Evolutionary conservation across 768 basidiomycete species (phyloP).

Genomic region (Naematelia encephala): DNA sequence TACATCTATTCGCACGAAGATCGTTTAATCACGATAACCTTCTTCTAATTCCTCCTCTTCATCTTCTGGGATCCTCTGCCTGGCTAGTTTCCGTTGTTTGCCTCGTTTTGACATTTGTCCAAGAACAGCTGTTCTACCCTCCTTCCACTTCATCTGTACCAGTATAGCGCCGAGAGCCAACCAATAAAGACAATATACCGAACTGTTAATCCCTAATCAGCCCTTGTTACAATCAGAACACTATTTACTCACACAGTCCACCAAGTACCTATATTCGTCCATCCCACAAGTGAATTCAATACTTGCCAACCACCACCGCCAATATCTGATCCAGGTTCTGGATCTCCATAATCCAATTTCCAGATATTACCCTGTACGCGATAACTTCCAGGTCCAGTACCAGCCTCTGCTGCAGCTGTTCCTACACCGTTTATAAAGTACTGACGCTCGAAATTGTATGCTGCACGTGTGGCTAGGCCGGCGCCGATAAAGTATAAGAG

Average conservation of each 20-base stretch:
- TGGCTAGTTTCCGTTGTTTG: conserved; percentile 13
- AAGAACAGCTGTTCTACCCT: conserved; percentile 44
- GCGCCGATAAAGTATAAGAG: conserved; percentile 85
- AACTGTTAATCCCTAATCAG: no score
- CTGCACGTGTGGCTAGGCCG: conserved; percentile 78
- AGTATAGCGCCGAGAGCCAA: conserved; percentile 66
- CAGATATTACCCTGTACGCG: conserved; percentile 74
- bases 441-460: conserved; percentile 67
- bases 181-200: conserved; percentile 88
- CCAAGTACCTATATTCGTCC: conserved; percentile 73
- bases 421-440: conserved; percentile 65
- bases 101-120: conserved; percentile 20
- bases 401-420: conserved; percentile 55
- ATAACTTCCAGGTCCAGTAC: conserved; percentile 73
- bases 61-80: neutral
- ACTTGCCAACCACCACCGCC: conserved; percentile 50
- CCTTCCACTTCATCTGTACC: conserved; percentile 53
- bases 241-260: conserved; percentile 33
- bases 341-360: conserved; percentile 58
- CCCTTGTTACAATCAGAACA: neutral
- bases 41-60: neutral
- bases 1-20: neutral
- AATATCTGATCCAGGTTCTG: conserved; percentile 18
- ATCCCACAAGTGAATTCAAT: conserved; percentile 75
- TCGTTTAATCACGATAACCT: neutral